These are phyloP conservation scores for Ganoderma lingzhi DNA, from an alignment of 1,284 basidiomycete genomes.

Conservation along the genomic window DNA sequence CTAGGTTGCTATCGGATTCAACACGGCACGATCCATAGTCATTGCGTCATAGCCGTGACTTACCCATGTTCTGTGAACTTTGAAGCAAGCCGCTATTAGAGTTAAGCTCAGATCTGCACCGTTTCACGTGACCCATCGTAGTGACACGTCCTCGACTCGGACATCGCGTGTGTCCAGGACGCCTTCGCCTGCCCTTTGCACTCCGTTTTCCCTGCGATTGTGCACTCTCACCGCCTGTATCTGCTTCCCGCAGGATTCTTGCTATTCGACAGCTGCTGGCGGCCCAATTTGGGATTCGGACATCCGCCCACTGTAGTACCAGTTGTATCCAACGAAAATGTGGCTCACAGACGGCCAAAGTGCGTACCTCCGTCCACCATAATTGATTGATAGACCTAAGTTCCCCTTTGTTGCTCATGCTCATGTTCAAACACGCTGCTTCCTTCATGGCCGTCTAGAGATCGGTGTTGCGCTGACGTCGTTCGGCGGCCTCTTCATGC, in stretches of 20 bases:
- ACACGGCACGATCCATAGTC: no score
- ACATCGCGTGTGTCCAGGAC: not conserved
- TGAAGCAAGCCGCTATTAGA: not conserved
- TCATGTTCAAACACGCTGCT: not conserved
- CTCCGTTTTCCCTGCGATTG: not conserved
- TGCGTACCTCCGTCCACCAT: constrained; percentile 11
- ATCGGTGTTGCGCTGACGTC: constrained; percentile 97
- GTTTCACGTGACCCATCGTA: constrained; percentile 18
- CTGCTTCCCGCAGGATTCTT: not conserved
- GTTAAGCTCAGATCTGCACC: not conserved
- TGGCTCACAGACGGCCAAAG: constrained; percentile 40
- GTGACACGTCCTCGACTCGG: constrained; percentile 24
- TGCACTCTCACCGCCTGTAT: not conserved
- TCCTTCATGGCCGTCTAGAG: constrained; percentile 57
- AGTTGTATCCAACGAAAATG: constrained; percentile 21
- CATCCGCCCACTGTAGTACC: not conserved
- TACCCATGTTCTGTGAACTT: not conserved
- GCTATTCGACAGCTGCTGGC: constrained; percentile 10
- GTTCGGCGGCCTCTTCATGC: constrained; percentile 97
- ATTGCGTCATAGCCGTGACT: no score
- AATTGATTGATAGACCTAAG: not conserved
- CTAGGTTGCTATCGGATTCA: no score
- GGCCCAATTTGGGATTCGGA: not conserved
- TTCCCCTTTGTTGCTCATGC: not conserved
- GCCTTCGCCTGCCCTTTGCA: not conserved